Percentiles rank a stretch among this genome's conserved stretches.
Conservation (phyloP, 495 filamentous ascomycete species). For the Entonaema liquescens region DNA sequence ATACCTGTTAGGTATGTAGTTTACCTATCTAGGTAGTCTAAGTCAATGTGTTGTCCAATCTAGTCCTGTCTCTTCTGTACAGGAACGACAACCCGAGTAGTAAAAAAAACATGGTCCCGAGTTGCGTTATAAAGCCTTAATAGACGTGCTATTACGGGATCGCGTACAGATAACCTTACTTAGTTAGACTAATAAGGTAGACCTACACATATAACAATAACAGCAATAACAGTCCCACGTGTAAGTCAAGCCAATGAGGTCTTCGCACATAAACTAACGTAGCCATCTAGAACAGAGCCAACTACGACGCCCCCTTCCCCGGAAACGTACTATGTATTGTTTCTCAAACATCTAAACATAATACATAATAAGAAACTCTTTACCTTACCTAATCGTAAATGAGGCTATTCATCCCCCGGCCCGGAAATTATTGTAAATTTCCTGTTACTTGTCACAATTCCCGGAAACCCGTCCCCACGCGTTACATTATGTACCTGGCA, state of each 20-base stretch:
- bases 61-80: constrained; percentile 18
- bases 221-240: constrained; percentile 1
- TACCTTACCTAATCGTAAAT: constrained; percentile 5
- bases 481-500: constrained; percentile 43
- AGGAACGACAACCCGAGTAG: constrained; percentile 25
- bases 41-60: constrained; percentile 34
- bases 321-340: background rate
- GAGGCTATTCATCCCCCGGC: constrained; percentile 7
- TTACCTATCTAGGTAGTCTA: constrained; percentile 2
- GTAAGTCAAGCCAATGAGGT: constrained; percentile 15
- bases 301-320: background rate
- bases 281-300: background rate
- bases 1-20: background rate
- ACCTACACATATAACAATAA: background rate
- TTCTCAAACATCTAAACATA: background rate
- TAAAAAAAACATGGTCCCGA: constrained; percentile 25
- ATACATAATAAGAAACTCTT: background rate
- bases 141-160: constrained; percentile 23
- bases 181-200: constrained; percentile 11
- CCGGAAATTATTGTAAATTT: constrained; percentile 14
- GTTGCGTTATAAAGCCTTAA: constrained; percentile 30
- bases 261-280: background rate
- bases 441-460: constrained; percentile 35
- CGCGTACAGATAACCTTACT: constrained; percentile 17
- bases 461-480: constrained; percentile 32